Percentiles rank a stretch among this genome's conserved stretches.
phyloP scores from a whole-genome alignment of 2,329 filamentous ascomycete species.

The Xylariaceae sp. region DNA sequence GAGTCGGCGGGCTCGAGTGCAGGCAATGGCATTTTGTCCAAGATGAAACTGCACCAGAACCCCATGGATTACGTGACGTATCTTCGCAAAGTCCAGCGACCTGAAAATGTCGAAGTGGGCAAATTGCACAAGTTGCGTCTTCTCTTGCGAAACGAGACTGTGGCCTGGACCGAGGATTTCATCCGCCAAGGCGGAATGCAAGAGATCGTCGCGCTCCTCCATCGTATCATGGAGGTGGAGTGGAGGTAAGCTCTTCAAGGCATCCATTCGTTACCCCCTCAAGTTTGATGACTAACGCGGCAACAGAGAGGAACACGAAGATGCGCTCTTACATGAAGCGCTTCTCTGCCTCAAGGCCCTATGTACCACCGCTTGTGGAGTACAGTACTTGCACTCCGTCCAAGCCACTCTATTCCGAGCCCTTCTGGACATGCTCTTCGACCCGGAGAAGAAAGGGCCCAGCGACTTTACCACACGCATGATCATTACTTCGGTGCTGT shows the following conservation, averaged over 20 bases:
- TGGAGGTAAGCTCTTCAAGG: conserved; percentile 68
- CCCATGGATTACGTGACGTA: conserved; percentile 86
- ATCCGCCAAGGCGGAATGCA: conserved; percentile 88
- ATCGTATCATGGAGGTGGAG: conserved; percentile 92
- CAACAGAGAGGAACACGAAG: conserved; percentile 87
- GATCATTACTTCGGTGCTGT: conserved; percentile 84
- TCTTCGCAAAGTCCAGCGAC: conserved; percentile 75
- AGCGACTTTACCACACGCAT: conserved; percentile 93
- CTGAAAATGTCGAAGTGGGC: conserved; percentile 84
- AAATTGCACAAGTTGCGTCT: conserved; percentile 91
- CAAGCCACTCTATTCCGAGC: conserved; percentile 81
- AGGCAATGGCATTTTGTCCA: conserved; percentile 59
- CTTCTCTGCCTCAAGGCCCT: conserved; percentile 91
- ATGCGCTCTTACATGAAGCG: conserved; percentile 86
- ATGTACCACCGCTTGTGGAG: conserved; percentile 83
- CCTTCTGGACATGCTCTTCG: conserved; percentile 84
- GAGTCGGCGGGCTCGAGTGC: conserved; percentile 54
- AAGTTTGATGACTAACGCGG: conserved; percentile 24
- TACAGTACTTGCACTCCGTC: conserved; percentile 77
- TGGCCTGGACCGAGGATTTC: conserved; percentile 92
- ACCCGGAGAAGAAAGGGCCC: conserved; percentile 96
- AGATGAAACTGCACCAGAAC: conserved; percentile 70
- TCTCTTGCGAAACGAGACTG: conserved; percentile 88
- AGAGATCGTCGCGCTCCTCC: conserved; percentile 80
- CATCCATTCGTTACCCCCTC: neutral